Base-by-base conservation (phyloP, 1,139 yeast species). In the Saccharomyces hybrid region DNA sequence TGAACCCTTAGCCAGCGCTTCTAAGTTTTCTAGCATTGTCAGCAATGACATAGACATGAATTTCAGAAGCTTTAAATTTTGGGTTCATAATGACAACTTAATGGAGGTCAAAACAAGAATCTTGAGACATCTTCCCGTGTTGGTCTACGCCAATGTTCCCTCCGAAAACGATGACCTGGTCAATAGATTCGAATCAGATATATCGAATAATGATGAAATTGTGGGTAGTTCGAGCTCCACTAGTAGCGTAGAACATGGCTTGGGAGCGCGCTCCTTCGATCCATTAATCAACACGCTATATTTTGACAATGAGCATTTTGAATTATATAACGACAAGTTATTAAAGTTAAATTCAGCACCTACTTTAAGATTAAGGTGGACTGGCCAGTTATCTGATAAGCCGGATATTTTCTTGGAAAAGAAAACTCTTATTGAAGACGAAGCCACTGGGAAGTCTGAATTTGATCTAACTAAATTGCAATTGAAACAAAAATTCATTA, bases 71-170 rank as follows among this genome's bases (percentile, higher is more conserved):
- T 84, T 85, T 72, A 89, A 89, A 73, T 91, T 91, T 71, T 93
- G 99, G 99, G 79, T 93, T 51, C 98, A 93, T 68, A 93, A 93
- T 14, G 99, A 93, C 65, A 90, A 93, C 69, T 76, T 91, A 68
- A 91, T 91, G 96, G 98, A 93, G 72, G 96, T 90, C 55, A 93
- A 93, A 73, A 89, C 98, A 26, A 84, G 90, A 59, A 88, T 93
- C 60, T 79, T 93, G 67, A 85, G 98, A 70, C 96, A 90, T 65
- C 80, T 93, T 62, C 99, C 99, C 0, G 95, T 91, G 4, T 78
- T 93, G 59, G 87, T 93, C 50, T 93, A 89, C 70, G 82, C 82
- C 59, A 72, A 73, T 48, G 68, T 65, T 27, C 73, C 65, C 38
- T 57, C 61, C 20, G 70, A 66, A 48, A 71, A 69, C 53, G 70